Base-by-base conservation (phyloP, 108 stramenopile species). In the Stephanodiscus triporus region DNA sequence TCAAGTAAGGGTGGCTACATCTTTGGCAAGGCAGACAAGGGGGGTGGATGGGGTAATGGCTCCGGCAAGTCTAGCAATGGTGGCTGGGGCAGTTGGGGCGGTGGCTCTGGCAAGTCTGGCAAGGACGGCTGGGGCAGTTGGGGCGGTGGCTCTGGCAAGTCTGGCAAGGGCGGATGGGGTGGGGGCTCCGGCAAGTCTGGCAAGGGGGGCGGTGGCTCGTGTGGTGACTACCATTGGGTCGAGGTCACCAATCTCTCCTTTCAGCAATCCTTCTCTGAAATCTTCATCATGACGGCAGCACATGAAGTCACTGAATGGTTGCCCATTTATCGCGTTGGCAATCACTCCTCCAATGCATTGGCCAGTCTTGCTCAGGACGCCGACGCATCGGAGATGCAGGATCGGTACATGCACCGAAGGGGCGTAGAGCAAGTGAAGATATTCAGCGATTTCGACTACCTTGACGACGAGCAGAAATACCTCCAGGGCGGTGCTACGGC, bases 211-310 rank as follows among this genome's bases (percentile, higher is more conserved):
- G 58, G 58, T 17, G 58, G 17, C 16, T 38, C 11, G 30, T 50
- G 45, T 34, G 47, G 38, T 11, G 75, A 62, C 23, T 40, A 55
- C 9, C 62, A 60, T 30, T 34, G 57, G 3, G 76, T 77, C 1
- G 64, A 53, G 37, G 62, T 77, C 10, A 70, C 63, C 24, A 77
- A 77, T 32, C 68, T 77, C 36, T 77, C 76, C 9, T 70, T 29
- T 63, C 22, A 51, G 11, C 76, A 77, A 57, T 60, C 76, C 14
- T 77, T 77, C 63, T 67, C 65, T 38, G 68, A 60, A 30, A 51
- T 77, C 59, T 77, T 77, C 49, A 54, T 77, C 29, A 77, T 77
- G 76, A 49, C 66, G 4, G 65, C 66, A 24, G 49, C 30, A 5
- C 11, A 69, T 17, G 32, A 45, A 9, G 76, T 77, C 42, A 77